Conservation (phyloP, 352 stramenopile species). For the Globisporangium paroecandrum region DNA sequence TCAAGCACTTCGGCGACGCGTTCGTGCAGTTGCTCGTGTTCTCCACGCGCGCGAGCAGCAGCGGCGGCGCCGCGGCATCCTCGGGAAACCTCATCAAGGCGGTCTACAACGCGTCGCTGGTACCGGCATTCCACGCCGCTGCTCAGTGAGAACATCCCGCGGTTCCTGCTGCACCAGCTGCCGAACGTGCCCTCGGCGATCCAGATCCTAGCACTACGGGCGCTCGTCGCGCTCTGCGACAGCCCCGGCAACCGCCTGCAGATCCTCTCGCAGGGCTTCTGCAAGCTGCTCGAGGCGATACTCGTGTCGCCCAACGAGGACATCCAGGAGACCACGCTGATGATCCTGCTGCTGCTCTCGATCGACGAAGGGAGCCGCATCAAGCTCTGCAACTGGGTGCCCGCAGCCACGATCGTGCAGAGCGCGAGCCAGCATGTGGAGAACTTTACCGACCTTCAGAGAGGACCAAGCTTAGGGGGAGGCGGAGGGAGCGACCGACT, state of each 20-base stretch:
- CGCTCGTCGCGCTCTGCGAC: constrained; percentile 53
- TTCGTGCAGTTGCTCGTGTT: constrained; percentile 57
- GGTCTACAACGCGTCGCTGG: constrained; percentile 63
- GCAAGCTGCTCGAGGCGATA: constrained; percentile 45
- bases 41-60: constrained; percentile 19
- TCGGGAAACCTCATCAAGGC: constrained; percentile 61
- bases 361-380: constrained; percentile 63
- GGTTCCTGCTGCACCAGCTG: constrained; percentile 49
- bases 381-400: constrained; percentile 71
- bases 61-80: neutral
- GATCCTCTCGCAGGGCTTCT: constrained; percentile 48
- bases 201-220: constrained; percentile 44
- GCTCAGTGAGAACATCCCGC: constrained; percentile 61
- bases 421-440: constrained; percentile 29
- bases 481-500: constrained; percentile 16
- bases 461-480: neutral
- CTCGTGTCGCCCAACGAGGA: constrained; percentile 31
- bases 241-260: constrained; percentile 41
- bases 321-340: constrained; percentile 53
- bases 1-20: constrained; percentile 64
- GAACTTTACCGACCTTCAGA: neutral
- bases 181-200: constrained; percentile 31
- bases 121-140: constrained; percentile 56
- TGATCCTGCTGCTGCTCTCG: constrained; percentile 52
- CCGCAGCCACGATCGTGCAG: constrained; percentile 37